phyloP scores from a whole-genome alignment of 495 filamentous ascomycete genomes.

The Ramalina peruviana region DNA sequence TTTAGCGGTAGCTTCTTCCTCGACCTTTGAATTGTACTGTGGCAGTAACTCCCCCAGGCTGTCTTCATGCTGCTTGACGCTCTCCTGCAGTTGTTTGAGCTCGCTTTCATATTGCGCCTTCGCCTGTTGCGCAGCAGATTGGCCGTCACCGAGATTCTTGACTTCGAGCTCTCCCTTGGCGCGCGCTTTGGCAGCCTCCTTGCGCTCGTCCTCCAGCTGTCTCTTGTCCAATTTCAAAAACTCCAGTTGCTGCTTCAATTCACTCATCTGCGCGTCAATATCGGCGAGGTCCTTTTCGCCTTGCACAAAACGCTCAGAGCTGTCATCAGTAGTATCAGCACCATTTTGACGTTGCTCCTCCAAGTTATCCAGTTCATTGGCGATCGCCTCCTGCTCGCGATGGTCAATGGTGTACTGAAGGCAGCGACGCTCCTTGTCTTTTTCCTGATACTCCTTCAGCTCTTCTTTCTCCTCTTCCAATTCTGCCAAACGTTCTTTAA shows the following conservation, averaged over 20 bases:
- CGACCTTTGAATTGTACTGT: slow-evolving; percentile 56
- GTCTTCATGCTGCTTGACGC: slow-evolving; percentile 61
- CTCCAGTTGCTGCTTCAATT: slow-evolving; percentile 68
- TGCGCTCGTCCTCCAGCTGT: slow-evolving; percentile 81
- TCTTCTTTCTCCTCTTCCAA: slow-evolving; percentile 97
- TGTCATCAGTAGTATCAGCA: slow-evolving; percentile 69
- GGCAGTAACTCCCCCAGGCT: slow-evolving; percentile 63
- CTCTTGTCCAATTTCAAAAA: slow-evolving; percentile 76
- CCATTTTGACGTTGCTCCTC: slow-evolving; percentile 71
- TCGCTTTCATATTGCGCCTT: slow-evolving; percentile 57
- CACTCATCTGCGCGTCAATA: slow-evolving; percentile 62
- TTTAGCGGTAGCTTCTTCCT: slow-evolving; percentile 55
- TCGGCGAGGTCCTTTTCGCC: slow-evolving; percentile 69
- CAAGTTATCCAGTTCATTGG: slow-evolving; percentile 63
- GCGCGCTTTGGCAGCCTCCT: slow-evolving; percentile 56
- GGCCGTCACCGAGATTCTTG: slow-evolving; percentile 65
- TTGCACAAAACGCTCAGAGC: slow-evolving; percentile 58
- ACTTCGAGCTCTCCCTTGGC: slow-evolving; percentile 78
- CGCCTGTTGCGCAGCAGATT: slow-evolving; percentile 60
- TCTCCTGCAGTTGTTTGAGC: slow-evolving; percentile 52
- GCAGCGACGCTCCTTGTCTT: slow-evolving; percentile 83
- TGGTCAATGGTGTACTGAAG: slow-evolving; percentile 91
- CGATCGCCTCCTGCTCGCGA: slow-evolving; percentile 67
- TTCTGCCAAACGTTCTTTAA: slow-evolving; percentile 76
- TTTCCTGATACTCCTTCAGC: slow-evolving; percentile 80